phyloP scores from a whole-genome alignment of 352 stramenopile species.

The Phytophthora podocarpi region DNA sequence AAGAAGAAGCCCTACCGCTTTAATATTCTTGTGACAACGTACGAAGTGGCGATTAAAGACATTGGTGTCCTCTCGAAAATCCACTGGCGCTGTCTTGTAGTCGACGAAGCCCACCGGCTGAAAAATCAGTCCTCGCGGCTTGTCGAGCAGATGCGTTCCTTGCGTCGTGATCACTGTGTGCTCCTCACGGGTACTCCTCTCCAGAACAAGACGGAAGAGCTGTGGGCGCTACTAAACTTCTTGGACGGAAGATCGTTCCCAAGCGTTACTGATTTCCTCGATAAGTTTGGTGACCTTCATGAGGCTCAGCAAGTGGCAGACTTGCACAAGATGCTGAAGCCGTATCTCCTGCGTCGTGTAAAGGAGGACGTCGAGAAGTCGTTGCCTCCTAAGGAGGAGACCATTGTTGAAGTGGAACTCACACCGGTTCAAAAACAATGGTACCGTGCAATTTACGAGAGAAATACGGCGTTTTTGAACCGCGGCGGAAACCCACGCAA shows the following conservation, averaged over 20 bases:
- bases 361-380: constrained; percentile 93
- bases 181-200: constrained; percentile 87
- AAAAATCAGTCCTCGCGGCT: constrained; percentile 89
- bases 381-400: constrained; percentile 89
- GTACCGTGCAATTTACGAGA: constrained; percentile 96
- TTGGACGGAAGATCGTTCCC: constrained; percentile 94
- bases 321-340: constrained; percentile 91
- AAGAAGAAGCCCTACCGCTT: constrained; percentile 90
- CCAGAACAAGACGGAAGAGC: constrained; percentile 99
- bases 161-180: constrained; percentile 84
- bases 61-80: constrained; percentile 95
- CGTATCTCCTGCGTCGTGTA: constrained; percentile 87
- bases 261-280: constrained; percentile 93
- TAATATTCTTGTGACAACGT: constrained; percentile 91
- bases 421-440: constrained; percentile 91
- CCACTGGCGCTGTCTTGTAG: constrained; percentile 88
- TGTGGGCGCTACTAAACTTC: constrained; percentile 99
- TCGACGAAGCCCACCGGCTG: constrained; percentile 90
- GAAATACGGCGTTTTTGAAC: constrained; percentile 93
- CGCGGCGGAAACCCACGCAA: constrained; percentile 82
- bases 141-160: constrained; percentile 84
- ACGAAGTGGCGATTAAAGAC: constrained; percentile 91
- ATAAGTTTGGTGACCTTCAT: constrained; percentile 90
- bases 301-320: constrained; percentile 89
- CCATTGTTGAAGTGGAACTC: constrained; percentile 91